Evolutionary conservation across 805 yeast species (phyloP).

Genomic region (Candida easanensis): DNA sequence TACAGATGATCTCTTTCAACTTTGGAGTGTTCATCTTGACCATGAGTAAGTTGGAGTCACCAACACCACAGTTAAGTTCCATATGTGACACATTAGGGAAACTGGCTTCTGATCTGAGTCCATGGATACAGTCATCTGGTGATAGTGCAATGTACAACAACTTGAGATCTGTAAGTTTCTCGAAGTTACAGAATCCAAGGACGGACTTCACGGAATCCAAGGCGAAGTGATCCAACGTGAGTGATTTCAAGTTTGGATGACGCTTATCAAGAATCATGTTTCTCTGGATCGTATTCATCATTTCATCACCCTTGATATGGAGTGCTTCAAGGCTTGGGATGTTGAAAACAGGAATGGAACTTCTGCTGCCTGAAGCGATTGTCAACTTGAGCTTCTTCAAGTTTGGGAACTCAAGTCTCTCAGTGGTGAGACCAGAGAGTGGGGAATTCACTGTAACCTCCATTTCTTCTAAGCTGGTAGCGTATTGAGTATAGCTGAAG

Average conservation of each 20-base stretch:
- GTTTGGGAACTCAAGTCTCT: constrained; percentile 1
- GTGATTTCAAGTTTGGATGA: constrained; percentile 5
- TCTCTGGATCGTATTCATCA: not conserved
- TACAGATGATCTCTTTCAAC: constrained; percentile 4
- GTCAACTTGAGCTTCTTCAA: constrained; percentile 4
- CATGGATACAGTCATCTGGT: not conserved
- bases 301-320: not conserved
- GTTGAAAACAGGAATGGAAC: constrained; percentile 7
- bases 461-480: constrained; percentile 2
- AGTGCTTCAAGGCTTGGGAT: constrained; percentile 7
- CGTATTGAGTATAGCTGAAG: constrained; percentile 1
- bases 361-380: constrained; percentile 4
- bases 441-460: constrained; percentile 1
- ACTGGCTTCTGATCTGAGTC: not conserved
- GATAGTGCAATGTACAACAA: constrained; percentile 1
- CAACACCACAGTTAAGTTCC: constrained; percentile 4
- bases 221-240: constrained; percentile 7
- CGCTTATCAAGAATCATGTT: not conserved
- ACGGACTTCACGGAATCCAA: not conserved
- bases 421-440: not conserved
- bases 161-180: constrained; percentile 1
- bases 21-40: constrained; percentile 3
- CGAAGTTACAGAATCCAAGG: not conserved
- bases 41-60: not conserved
- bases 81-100: constrained; percentile 4